These are phyloP conservation scores for Tuber brumale DNA, from an alignment of 495 filamentous ascomycete genomes.

Conservation along the genomic window DNA sequence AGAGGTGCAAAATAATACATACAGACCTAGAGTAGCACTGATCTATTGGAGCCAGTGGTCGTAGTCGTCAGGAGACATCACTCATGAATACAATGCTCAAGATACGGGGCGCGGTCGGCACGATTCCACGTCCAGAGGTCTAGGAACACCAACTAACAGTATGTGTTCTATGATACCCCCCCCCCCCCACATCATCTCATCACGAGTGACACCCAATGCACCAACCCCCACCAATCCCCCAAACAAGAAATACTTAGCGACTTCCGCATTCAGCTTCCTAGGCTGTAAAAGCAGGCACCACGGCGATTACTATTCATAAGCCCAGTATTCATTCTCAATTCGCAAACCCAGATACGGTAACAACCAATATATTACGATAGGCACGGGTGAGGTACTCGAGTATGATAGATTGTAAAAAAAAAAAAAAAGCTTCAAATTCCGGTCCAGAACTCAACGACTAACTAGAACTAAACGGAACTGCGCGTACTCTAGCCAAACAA, in stretches of 20 bases:
- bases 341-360: not conserved
- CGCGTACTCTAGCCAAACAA: not conserved
- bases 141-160: too few species aligned
- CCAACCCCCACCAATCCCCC: not conserved
- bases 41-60: too few species aligned
- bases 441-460: not conserved
- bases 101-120: too few species aligned
- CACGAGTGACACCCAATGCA: constrained; percentile 1
- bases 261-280: not conserved
- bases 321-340: not conserved
- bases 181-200: not conserved
- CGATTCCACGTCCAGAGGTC: too few species aligned
- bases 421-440: not conserved
- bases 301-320: not conserved
- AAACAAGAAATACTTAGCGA: not conserved
- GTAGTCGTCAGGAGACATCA: too few species aligned
- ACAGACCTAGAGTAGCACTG: too few species aligned
- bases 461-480: not conserved
- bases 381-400: not conserved
- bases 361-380: not conserved
- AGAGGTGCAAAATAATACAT: too few species aligned
- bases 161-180: not conserved
- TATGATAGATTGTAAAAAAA: not conserved
- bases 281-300: not conserved
- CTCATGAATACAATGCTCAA: too few species aligned